Evolutionary conservation across 495 filamentous ascomycete species (phyloP).

Genomic region (Tricharina praecox): DNA sequence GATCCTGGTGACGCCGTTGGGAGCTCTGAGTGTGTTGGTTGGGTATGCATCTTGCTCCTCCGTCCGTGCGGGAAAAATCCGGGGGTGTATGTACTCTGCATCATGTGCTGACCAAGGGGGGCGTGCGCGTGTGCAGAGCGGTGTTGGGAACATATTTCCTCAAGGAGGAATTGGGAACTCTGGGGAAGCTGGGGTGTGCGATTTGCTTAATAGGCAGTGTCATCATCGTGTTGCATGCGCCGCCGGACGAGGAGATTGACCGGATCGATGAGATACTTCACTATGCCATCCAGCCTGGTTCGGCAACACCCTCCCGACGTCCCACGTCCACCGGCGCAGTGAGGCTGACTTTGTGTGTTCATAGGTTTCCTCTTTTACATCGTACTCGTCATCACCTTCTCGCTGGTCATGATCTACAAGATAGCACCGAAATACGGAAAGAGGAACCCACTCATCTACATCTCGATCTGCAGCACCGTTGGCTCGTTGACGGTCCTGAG

Average conservation of each 20-base stretch:
- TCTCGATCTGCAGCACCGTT: conserved; percentile 93
- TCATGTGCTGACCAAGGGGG: not conserved
- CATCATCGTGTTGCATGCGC: conserved; percentile 93
- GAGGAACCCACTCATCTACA: conserved; percentile 85
- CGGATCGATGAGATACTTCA: conserved; percentile 74
- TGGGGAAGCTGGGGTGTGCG: conserved; percentile 89
- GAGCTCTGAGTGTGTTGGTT: conserved; percentile 83
- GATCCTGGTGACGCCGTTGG: conserved; percentile 87
- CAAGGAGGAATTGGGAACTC: conserved; percentile 65
- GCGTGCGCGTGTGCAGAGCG: conserved; percentile 34
- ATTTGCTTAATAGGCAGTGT: conserved; percentile 92
- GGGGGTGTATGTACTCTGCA: no score
- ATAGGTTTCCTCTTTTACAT: conserved; percentile 80
- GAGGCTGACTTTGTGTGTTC: not conserved
- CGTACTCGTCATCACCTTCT: conserved; percentile 56
- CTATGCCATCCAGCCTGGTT: conserved; percentile 81
- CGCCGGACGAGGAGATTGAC: conserved; percentile 75
- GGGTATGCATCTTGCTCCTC: conserved; percentile 35
- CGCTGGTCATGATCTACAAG: conserved; percentile 86
- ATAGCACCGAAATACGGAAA: conserved; percentile 76
- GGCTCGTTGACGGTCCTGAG: conserved; percentile 97
- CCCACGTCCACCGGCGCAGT: not conserved
- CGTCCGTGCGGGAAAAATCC: not conserved
- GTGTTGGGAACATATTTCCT: conserved; percentile 90
- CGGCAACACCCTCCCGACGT: not conserved